Percentiles rank a stretch among this genome's conserved stretches.
Conservation (phyloP, 192 early-diverging fungal species). For the Rhizoclosmatium globosum region DNA sequence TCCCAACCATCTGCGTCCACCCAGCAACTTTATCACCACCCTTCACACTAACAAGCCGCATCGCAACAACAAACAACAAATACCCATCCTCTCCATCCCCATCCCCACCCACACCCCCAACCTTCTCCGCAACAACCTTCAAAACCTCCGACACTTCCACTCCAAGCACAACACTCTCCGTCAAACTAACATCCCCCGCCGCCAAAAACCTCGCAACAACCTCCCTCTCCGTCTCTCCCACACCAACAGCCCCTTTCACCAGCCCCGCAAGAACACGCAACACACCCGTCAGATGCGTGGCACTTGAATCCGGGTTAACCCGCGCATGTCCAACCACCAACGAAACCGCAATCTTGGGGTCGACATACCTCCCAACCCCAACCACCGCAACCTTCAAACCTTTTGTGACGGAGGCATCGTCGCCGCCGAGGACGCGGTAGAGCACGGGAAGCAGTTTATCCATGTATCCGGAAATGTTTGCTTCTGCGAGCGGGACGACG, state of each 20-base stretch:
- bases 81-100: conserved; percentile 27
- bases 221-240: conserved; percentile 3
- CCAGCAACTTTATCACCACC: conserved; percentile 49
- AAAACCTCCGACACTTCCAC: conserved; percentile 44
- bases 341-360: conserved; percentile 51
- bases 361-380: conserved; percentile 52
- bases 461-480: conserved; percentile 61
- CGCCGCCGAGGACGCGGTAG: conserved; percentile 53
- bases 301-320: conserved; percentile 43
- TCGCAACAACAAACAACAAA: conserved; percentile 46
- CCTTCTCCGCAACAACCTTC: conserved; percentile 40
- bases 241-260: conserved; percentile 44
- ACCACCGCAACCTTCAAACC: conserved; percentile 34
- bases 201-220: conserved; percentile 36
- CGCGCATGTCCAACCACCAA: conserved; percentile 47
- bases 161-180: conserved; percentile 52
- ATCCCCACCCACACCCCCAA: conserved; percentile 15
- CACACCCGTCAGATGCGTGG: conserved; percentile 51
- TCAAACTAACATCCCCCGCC: conserved; percentile 51
- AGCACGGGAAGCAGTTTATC: conserved; percentile 53
- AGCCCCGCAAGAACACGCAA: conserved; percentile 44
- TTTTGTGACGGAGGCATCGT: conserved; percentile 53
- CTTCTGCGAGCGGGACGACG: conserved; percentile 54
- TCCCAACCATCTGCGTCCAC: neutral
- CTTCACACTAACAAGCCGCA: conserved; percentile 43